These are phyloP conservation scores for Chlamydomonas sphaeroides DNA, from an alignment of 139 green algal species.

Conservation along the genomic window DNA sequence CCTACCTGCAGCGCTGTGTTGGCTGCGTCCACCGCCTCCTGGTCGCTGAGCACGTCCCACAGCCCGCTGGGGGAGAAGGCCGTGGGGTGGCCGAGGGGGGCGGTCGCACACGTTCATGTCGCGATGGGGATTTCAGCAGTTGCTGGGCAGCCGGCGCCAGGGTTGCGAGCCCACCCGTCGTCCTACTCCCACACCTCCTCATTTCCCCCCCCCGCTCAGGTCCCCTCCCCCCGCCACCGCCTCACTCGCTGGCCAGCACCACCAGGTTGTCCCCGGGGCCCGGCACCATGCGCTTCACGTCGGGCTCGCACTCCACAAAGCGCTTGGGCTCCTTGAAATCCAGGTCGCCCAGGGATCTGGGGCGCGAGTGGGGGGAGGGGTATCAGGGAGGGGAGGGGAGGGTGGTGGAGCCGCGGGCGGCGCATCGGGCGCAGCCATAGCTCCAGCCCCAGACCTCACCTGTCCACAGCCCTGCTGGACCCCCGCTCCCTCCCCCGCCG, in stretches of 20 bases:
- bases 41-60: conserved; percentile 71
- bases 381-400: background rate
- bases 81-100: too few relatives aligned
- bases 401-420: background rate
- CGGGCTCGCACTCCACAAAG: conserved; percentile 66
- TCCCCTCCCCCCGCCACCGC: too few relatives aligned
- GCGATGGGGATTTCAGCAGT: too few relatives aligned
- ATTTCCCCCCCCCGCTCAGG: background rate
- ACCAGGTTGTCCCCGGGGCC: conserved; percentile 35
- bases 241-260: conserved; percentile 27
- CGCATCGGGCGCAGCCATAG: too few relatives aligned
- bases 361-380: conserved; percentile 30
- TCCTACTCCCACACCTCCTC: too few relatives aligned
- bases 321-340: conserved; percentile 80
- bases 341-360: conserved; percentile 71
- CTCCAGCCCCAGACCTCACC: too few relatives aligned
- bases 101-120: too few relatives aligned
- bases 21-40: conserved; percentile 60
- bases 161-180: too few relatives aligned
- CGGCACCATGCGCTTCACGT: conserved; percentile 54
- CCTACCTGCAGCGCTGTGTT: conserved; percentile 2
- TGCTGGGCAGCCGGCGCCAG: too few relatives aligned
- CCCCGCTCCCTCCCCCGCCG: background rate
- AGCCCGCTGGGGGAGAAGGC: conserved; percentile 15
- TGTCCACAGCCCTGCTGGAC: too few relatives aligned